A percentile compares a stretch with the other conserved stretches of the same genome.
These are phyloP conservation scores for Immersiella caudata DNA, from an alignment of 495 filamentous ascomycete genomes.

Conservation along the genomic window DNA sequence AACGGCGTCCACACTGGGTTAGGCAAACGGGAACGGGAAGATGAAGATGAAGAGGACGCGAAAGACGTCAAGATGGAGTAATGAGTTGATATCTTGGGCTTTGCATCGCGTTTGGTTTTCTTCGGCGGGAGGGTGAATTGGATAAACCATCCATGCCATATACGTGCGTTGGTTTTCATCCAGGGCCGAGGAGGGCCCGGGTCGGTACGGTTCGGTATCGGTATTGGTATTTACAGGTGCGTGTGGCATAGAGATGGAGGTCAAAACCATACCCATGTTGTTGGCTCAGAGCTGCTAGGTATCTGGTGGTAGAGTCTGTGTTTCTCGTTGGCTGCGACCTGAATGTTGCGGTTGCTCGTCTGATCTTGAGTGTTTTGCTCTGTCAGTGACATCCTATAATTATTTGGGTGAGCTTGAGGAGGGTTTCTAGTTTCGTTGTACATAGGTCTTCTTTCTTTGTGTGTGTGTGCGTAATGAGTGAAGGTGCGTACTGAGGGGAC, in stretches of 20 bases:
- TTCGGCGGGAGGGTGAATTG: not conserved
- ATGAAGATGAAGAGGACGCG: not conserved
- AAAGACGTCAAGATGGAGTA: slow-evolving; percentile 11
- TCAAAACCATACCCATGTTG: slow-evolving; percentile 4
- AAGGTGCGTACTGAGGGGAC: not conserved
- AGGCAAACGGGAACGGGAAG: slow-evolving; percentile 6
- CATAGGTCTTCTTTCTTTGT: not conserved
- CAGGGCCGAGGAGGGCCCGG: not conserved
- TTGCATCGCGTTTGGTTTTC: not conserved
- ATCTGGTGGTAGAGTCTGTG: not conserved
- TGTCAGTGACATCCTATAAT: not conserved
- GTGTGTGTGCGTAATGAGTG: not conserved
- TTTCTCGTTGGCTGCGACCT: not conserved
- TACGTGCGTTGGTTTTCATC: not conserved
- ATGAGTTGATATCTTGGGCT: not conserved
- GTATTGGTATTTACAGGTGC: not conserved
- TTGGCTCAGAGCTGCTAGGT: not conserved
- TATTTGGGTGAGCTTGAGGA: not conserved
- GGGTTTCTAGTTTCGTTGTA: not conserved
- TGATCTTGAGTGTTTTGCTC: not conserved
- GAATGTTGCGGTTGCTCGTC: not conserved
- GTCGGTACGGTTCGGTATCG: not conserved
- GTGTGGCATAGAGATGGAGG: not conserved
- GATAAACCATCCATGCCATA: not conserved
- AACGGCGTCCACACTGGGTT: not conserved